These are phyloP conservation scores for Misopates orontium DNA, from an alignment of 257 asterid genomes.

Conservation along the genomic window DNA sequence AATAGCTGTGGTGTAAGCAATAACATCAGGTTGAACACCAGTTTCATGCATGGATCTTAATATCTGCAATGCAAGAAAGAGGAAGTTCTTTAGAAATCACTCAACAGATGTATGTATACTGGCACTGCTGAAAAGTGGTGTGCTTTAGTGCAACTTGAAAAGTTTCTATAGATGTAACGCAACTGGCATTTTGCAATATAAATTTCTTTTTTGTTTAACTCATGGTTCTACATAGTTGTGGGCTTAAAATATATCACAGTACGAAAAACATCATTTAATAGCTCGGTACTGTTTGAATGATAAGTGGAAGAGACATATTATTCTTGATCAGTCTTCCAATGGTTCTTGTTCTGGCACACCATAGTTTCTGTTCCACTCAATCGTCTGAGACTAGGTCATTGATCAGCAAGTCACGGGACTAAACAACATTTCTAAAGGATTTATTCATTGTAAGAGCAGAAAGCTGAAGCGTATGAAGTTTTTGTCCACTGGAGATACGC, in stretches of 20 bases:
- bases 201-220: background rate
- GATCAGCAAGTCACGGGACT: conserved; percentile 6
- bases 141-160: conserved; percentile 4
- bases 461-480: background rate
- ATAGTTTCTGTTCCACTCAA: background rate
- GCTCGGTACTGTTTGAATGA: conserved; percentile 4
- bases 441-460: conserved; percentile 17
- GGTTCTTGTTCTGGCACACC: background rate
- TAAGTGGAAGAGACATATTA: background rate
- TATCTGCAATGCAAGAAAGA: conserved; percentile 58
- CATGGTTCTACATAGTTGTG: background rate
- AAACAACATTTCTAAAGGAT: conserved; percentile 15
- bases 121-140: conserved; percentile 7
- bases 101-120: conserved; percentile 16
- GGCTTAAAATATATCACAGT: background rate
- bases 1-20: conserved; percentile 86
- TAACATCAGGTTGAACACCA: conserved; percentile 87
- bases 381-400: background rate
- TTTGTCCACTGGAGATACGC: conserved; percentile 18
- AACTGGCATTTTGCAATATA: background rate
- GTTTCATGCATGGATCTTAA: conserved; percentile 72
- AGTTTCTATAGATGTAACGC: background rate
- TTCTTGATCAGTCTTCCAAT: background rate
- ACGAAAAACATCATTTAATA: background rate
- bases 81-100: conserved; percentile 2